A percentile compares a stretch with the other conserved stretches of the same genome.
Evolutionary conservation across 257 asterid genomes (phyloP).

Genomic region (Thymus mandschuricus): DNA sequence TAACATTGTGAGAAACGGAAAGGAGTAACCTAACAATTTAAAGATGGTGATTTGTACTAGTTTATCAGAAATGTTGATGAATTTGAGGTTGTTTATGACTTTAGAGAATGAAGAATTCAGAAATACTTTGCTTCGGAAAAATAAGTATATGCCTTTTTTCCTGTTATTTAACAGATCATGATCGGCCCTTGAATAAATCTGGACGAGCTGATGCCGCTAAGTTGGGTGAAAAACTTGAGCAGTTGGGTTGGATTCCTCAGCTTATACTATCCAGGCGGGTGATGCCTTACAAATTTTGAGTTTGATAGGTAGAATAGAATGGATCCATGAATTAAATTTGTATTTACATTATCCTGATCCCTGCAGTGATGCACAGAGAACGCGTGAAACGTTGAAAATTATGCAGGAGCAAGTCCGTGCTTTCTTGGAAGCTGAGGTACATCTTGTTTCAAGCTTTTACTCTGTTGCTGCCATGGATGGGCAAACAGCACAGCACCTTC

Average conservation of each 20-base stretch:
- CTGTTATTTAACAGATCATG: conserved; percentile 65
- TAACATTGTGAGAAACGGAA: neutral
- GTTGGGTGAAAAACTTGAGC: conserved; percentile 70
- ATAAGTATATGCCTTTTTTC: neutral
- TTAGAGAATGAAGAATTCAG: neutral
- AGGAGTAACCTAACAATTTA: neutral
- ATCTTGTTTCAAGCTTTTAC: conserved; percentile 86
- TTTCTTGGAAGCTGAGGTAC: conserved; percentile 80
- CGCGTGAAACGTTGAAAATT: conserved; percentile 77
- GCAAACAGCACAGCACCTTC: conserved; percentile 92
- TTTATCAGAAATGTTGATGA: neutral
- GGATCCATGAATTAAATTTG: conserved; percentile 18
- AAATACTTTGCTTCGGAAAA: no score
- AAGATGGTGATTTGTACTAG: neutral
- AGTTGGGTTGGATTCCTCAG: conserved; percentile 90
- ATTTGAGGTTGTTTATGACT: neutral
- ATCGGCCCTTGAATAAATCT: conserved; percentile 82
- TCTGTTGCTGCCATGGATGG: conserved; percentile 98
- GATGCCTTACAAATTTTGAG: conserved; percentile 9
- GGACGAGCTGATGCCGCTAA: conserved; percentile 83
- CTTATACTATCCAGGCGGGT: conserved; percentile 80
- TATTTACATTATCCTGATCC: conserved; percentile 31
- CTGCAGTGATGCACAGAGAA: conserved; percentile 84
- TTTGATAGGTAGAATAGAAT: conserved; percentile 10
- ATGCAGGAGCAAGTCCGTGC: conserved; percentile 83